Conservation (phyloP, 1,139 yeast species). For the Suhomyces wounanorum region DNA sequence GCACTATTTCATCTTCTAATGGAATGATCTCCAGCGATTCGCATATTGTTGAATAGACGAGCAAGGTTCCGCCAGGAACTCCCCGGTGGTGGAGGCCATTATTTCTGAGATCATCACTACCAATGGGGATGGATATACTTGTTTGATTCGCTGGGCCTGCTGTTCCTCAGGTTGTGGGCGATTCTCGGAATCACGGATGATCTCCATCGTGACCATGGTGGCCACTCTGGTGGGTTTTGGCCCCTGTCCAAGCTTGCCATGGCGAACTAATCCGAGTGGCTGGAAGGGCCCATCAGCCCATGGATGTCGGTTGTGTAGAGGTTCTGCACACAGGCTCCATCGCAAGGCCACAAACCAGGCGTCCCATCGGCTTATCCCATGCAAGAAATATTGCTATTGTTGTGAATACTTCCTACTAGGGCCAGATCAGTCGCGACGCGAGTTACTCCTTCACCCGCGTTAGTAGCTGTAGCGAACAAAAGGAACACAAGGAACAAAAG, state of each 20-base stretch:
- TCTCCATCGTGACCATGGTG: too few relatives aligned
- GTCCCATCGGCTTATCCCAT: not conserved
- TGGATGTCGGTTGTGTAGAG: not conserved
- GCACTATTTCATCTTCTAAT: not conserved
- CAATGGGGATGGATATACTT: too few relatives aligned
- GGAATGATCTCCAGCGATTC: not conserved
- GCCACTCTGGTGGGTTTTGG: too few relatives aligned
- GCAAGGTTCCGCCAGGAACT: not conserved
- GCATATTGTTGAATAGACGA: not conserved
- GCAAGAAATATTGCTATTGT: not conserved
- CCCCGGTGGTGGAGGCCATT: not conserved
- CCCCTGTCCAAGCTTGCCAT: too few relatives aligned
- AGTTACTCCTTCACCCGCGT: not conserved
- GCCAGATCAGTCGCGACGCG: slow-evolving; percentile 2
- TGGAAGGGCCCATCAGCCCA: not conserved
- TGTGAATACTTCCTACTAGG: not conserved
- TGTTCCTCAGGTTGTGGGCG: too few relatives aligned
- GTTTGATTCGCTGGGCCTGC: too few relatives aligned
- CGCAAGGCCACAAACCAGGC: not conserved
- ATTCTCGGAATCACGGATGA: too few relatives aligned
- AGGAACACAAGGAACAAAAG: too few relatives aligned
- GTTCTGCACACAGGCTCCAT: not conserved
- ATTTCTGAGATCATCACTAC: not conserved
- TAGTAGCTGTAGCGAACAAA: not conserved
- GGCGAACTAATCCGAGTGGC: too few relatives aligned